A percentile compares a stretch with the other conserved stretches of the same genome.
These are phyloP conservation scores for Sphaerobolus stellatus DNA, from an alignment of 1,284 basidiomycete genomes.

Conservation along the genomic window DNA sequence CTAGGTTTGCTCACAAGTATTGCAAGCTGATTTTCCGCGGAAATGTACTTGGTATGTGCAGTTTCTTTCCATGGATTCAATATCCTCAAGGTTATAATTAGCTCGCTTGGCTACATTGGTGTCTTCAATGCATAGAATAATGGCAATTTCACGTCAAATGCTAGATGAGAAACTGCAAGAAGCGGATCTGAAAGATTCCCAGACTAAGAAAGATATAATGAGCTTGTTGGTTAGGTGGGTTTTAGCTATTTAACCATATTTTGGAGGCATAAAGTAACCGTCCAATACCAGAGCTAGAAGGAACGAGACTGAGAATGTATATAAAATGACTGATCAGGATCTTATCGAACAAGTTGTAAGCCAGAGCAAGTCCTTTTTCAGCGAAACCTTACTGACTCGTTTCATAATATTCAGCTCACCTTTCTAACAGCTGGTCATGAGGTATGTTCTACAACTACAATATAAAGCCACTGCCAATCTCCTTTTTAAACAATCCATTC, in stretches of 20 bases:
- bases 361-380: neutral
- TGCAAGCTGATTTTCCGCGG: conserved; percentile 32
- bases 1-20: conserved; percentile 40
- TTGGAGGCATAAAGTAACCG: too few relatives aligned
- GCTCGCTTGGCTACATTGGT: conserved; percentile 30
- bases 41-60: conserved; percentile 23
- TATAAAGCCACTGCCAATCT: neutral
- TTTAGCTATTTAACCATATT: too few relatives aligned
- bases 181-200: conserved; percentile 24
- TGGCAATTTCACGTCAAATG: conserved; percentile 38
- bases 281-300: too few relatives aligned
- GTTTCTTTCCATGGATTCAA: neutral
- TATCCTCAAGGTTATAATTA: conserved; percentile 12
- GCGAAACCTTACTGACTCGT: too few relatives aligned
- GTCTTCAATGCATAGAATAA: conserved; percentile 43
- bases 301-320: conserved; percentile 31
- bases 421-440: neutral
- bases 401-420: neutral
- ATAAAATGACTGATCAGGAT: conserved; percentile 43
- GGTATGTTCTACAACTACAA: too few relatives aligned
- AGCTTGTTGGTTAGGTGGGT: conserved; percentile 44
- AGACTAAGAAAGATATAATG: conserved; percentile 50
- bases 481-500: conserved; percentile 18
- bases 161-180: conserved; percentile 41
- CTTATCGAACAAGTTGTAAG: conserved; percentile 52